Conservation (phyloP, 2,329 filamentous ascomycete species). For the Aspergillus nomiae region DNA sequence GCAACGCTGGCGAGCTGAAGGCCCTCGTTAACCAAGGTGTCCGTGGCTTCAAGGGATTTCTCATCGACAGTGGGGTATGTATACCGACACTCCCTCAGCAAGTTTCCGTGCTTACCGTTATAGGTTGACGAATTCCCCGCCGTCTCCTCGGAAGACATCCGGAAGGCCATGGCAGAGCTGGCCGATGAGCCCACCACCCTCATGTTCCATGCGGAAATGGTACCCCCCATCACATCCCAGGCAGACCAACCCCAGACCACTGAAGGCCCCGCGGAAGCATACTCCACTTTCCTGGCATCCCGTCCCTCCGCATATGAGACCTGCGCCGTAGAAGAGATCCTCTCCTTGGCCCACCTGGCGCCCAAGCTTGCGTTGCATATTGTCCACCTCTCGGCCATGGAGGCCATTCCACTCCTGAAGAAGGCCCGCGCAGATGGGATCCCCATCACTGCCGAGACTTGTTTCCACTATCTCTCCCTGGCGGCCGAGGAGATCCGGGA, state of each 20-base stretch:
- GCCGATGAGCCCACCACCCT: constrained; percentile 82
- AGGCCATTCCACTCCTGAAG: constrained; percentile 79
- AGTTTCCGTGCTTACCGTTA: constrained; percentile 12
- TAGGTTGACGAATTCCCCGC: constrained; percentile 95
- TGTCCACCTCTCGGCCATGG: constrained; percentile 86
- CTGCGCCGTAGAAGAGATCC: constrained; percentile 82
- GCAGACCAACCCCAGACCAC: constrained; percentile 76
- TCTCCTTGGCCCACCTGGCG: constrained; percentile 77
- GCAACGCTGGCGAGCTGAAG: constrained; percentile 77
- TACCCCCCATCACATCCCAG: constrained; percentile 79
- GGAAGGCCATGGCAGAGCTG: constrained; percentile 76
- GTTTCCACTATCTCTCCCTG: constrained; percentile 90
- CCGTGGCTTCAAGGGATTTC: constrained; percentile 93
- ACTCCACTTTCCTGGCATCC: constrained; percentile 89
- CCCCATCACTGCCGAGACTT: constrained; percentile 91
- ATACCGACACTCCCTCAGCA: neutral
- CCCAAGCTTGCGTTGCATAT: constrained; percentile 87
- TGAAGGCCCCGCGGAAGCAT: constrained; percentile 71
- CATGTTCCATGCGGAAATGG: constrained; percentile 99
- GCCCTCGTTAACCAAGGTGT: constrained; percentile 83
- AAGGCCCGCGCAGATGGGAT: constrained; percentile 71
- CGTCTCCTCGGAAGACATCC: constrained; percentile 77
- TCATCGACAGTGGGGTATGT: constrained; percentile 93
- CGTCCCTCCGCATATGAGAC: constrained; percentile 89
- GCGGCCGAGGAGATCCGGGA: constrained; percentile 78